phyloP scores from a whole-genome alignment of 1,139 yeast genomes.

The Taiozyma sp. region DNA sequence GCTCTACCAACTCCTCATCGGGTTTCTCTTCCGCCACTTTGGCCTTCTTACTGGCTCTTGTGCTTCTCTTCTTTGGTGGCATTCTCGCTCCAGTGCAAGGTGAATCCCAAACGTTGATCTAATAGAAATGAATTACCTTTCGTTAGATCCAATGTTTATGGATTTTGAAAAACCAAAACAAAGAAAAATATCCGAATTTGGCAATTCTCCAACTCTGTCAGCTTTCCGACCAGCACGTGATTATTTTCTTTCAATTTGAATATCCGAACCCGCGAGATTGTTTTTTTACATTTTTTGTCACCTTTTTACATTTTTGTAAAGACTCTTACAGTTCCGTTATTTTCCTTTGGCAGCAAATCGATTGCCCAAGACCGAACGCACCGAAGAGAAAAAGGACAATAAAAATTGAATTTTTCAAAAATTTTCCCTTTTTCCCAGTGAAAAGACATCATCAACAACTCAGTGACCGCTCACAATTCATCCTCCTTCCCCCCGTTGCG shows the following conservation, averaged over 20 bases:
- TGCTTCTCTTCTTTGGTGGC: slow-evolving; percentile 24
- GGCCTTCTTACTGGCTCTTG: slow-evolving; percentile 14
- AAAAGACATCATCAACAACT: neutral
- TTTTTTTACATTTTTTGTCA: neutral
- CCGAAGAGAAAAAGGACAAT: neutral
- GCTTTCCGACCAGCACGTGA: neutral
- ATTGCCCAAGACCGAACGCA: neutral
- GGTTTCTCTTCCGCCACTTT: neutral
- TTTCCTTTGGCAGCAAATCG: neutral
- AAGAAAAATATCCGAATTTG: neutral
- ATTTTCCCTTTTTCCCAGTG: neutral
- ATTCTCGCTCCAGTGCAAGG: neutral
- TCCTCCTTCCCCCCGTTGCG: neutral
- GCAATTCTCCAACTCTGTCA: neutral
- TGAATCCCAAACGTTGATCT: neutral
- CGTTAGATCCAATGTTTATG: neutral
- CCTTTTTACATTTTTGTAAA: neutral
- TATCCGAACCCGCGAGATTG: neutral
- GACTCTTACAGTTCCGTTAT: neutral
- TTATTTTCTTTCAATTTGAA: no score
- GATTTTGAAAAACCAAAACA: neutral
- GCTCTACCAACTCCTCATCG: neutral
- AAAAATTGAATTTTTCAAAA: neutral
- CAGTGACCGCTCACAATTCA: neutral
- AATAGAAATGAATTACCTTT: no score